Evolutionary conservation across 192 early-diverging fungal genomes (phyloP).

Genomic region (Phycomyces nitens): DNA sequence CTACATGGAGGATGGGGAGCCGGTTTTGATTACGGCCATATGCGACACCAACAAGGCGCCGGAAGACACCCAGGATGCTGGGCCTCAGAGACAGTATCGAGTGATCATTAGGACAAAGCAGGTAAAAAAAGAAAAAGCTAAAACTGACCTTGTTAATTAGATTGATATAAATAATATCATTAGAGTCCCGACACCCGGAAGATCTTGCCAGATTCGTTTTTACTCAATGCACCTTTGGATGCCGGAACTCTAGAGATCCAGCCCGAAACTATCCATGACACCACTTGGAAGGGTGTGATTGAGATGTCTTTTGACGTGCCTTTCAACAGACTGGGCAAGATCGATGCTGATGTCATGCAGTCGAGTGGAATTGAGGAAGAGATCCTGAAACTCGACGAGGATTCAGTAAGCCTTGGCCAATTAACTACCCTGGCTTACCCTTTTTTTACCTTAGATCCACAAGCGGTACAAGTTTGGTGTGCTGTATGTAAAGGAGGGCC

Average conservation of each 20-base stretch:
- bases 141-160: not conserved
- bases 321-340: conserved; percentile 49
- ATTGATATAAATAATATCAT: not conserved
- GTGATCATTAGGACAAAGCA: conserved; percentile 25
- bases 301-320: conserved; percentile 42
- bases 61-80: not conserved
- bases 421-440: not conserved
- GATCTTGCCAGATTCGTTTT: conserved; percentile 30
- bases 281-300: conserved; percentile 46
- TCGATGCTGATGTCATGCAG: conserved; percentile 43
- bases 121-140: conserved; percentile 7
- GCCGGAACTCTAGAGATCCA: not conserved
- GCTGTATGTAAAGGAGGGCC: conserved; percentile 59
- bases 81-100: conserved; percentile 20
- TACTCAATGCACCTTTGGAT: conserved; percentile 19
- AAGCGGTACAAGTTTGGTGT: conserved; percentile 79
- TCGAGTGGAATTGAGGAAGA: conserved; percentile 55
- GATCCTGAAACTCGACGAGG: conserved; percentile 69
- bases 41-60: conserved; percentile 6
- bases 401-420: conserved; percentile 51
- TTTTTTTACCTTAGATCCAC: conserved; percentile 25
- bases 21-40: conserved; percentile 26
- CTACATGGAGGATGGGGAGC: conserved; percentile 11
- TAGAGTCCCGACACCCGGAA: conserved; percentile 26
- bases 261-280: conserved; percentile 10